Conservation (phyloP, 2,329 filamentous ascomycete species). For the Fusarium setosum region DNA sequence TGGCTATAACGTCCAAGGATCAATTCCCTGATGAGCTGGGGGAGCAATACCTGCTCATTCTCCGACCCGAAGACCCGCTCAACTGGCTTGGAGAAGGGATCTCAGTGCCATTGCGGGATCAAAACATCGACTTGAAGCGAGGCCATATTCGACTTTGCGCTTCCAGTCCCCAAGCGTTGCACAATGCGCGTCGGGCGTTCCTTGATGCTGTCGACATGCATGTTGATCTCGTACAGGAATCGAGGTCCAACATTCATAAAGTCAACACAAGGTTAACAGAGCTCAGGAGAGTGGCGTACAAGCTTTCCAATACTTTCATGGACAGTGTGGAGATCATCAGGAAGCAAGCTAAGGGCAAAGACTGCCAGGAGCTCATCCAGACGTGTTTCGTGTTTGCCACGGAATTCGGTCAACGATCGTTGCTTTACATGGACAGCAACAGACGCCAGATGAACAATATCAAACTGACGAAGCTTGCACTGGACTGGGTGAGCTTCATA, state of each 20-base stretch:
- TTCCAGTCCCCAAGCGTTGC: slow-evolving; percentile 83
- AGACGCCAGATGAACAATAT: slow-evolving; percentile 96
- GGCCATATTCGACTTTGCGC: slow-evolving; percentile 91
- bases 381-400: slow-evolving; percentile 99
- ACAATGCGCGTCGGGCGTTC: slow-evolving; percentile 83
- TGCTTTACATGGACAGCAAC: slow-evolving; percentile 96
- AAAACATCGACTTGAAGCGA: slow-evolving; percentile 85
- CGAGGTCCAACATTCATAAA: slow-evolving; percentile 91
- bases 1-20: slow-evolving; percentile 74
- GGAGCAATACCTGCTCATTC: slow-evolving; percentile 82
- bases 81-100: slow-evolving; percentile 86
- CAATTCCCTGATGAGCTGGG: slow-evolving; percentile 75
- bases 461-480: slow-evolving; percentile 89
- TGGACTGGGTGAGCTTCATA: slow-evolving; percentile 98
- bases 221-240: slow-evolving; percentile 89
- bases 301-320: slow-evolving; percentile 98
- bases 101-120: slow-evolving; percentile 77
- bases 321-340: slow-evolving; percentile 96
- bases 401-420: slow-evolving; percentile 94
- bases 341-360: slow-evolving; percentile 82
- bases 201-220: slow-evolving; percentile 83
- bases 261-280: slow-evolving; percentile 93
- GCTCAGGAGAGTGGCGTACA: slow-evolving; percentile 95
- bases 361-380: slow-evolving; percentile 96
- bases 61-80: slow-evolving; percentile 83